Evolutionary conservation across 768 basidiomycete genomes (phyloP).

Genomic region (Pulveroboletus ravenelii): DNA sequence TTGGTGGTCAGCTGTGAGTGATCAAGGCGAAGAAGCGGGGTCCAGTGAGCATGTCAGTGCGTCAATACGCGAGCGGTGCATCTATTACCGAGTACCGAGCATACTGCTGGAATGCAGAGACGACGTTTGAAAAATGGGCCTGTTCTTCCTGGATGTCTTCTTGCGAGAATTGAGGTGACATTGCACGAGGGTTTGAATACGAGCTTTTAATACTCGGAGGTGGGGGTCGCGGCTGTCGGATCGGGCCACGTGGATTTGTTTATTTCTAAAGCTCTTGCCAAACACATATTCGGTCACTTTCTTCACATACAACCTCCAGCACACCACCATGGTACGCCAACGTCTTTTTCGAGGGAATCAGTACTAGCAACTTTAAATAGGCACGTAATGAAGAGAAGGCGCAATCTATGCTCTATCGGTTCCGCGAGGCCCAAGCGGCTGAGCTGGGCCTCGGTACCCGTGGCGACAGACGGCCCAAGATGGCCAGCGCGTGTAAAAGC

Average conservation of each 20-base stretch:
- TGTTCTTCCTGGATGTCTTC: constrained; percentile 52
- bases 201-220: neutral
- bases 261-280: constrained; percentile 24
- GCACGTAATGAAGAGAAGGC: constrained; percentile 99
- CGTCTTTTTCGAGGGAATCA: too few species aligned
- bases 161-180: constrained; percentile 28
- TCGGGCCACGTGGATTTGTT: constrained; percentile 21
- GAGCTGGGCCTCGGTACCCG: constrained; percentile 90
- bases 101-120: constrained; percentile 72
- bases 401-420: constrained; percentile 91
- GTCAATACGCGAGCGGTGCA: neutral
- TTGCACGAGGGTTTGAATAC: constrained; percentile 1
- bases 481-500: constrained; percentile 91
- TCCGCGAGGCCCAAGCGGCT: constrained; percentile 93
- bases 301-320: neutral
- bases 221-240: neutral
- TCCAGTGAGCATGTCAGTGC: neutral
- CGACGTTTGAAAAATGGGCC: constrained; percentile 69
- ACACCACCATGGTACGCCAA: constrained; percentile 15
- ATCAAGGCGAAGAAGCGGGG: neutral
- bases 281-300: constrained; percentile 13
- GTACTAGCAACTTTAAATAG: constrained; percentile 33
- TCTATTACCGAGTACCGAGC: constrained; percentile 53
- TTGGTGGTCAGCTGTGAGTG: constrained; percentile 49
- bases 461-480: constrained; percentile 79